These are phyloP conservation scores for Huntiella omanensis DNA, from an alignment of 2,329 filamentous ascomycete species.

Conservation along the genomic window DNA sequence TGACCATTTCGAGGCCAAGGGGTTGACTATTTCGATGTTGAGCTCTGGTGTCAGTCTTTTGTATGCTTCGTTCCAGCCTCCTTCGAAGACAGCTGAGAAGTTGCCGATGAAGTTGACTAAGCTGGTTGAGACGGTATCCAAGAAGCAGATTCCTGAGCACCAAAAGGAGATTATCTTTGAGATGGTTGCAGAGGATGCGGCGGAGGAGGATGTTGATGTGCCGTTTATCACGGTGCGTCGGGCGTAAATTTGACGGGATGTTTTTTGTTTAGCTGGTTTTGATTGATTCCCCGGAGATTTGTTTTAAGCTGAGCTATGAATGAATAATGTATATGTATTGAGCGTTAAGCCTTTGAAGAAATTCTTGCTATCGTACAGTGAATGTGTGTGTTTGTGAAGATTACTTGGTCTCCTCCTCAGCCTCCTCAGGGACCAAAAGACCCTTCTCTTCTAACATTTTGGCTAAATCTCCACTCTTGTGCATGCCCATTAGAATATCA, in stretches of 20 bases:
- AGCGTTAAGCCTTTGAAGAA: no score
- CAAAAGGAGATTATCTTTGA: slow-evolving; percentile 95
- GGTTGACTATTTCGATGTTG: slow-evolving; percentile 74
- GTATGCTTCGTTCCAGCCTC: slow-evolving; percentile 82
- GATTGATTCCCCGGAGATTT: no score
- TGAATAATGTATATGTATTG: no score
- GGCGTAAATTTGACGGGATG: background rate
- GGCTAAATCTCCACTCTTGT: slow-evolving; percentile 82
- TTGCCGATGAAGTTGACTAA: slow-evolving; percentile 69
- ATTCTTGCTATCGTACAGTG: no score
- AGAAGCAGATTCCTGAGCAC: slow-evolving; percentile 77
- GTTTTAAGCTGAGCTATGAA: no score
- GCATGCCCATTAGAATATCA: slow-evolving; percentile 92
- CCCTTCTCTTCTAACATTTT: slow-evolving; percentile 84
- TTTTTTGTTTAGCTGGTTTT: no score
- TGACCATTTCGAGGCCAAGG: slow-evolving; percentile 61
- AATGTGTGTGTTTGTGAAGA: no score
- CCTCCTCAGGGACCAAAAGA: slow-evolving; percentile 46
- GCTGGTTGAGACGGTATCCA: slow-evolving; percentile 73
- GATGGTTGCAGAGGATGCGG: slow-evolving; percentile 75
- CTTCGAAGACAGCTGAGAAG: slow-evolving; percentile 62
- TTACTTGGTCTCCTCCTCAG: slow-evolving; percentile 16
- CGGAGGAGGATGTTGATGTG: slow-evolving; percentile 87
- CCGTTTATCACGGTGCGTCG: slow-evolving; percentile 76
- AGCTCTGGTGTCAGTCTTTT: slow-evolving; percentile 92